These are phyloP conservation scores for Nectriaceae sp. DNA, from an alignment of 2,329 filamentous ascomycete genomes.

Conservation along the genomic window DNA sequence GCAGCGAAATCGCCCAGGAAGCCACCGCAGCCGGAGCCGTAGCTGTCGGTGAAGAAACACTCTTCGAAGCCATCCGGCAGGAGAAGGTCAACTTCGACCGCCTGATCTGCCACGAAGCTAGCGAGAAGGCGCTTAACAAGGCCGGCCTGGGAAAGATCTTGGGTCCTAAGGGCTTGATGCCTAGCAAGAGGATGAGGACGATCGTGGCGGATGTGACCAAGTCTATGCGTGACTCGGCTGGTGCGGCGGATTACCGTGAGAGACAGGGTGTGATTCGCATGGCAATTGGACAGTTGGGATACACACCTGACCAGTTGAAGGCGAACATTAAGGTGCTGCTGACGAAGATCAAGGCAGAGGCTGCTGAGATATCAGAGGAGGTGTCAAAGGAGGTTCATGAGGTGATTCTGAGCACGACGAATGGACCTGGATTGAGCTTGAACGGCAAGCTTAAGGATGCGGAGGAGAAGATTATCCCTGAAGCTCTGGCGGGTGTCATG, in stretches of 20 bases:
- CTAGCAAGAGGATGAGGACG: conserved; percentile 82
- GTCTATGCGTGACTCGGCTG: conserved; percentile 80
- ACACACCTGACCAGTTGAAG: conserved; percentile 83
- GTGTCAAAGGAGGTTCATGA: conserved; percentile 52
- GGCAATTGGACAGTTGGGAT: conserved; percentile 87
- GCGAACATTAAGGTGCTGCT: conserved; percentile 82
- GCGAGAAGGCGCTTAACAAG: conserved; percentile 77
- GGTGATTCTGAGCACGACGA: conserved; percentile 81
- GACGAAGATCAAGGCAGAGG: conserved; percentile 75
- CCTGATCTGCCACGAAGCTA: conserved; percentile 81
- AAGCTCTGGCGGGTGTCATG: conserved; percentile 56
- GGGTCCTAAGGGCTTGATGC: conserved; percentile 91
- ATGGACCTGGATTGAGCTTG: conserved; percentile 83
- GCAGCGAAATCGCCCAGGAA: conserved; percentile 70
- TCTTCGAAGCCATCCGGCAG: conserved; percentile 75
- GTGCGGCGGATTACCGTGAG: conserved; percentile 86
- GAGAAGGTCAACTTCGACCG: conserved; percentile 86
- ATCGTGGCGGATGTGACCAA: conserved; percentile 77
- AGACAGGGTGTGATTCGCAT: conserved; percentile 80
- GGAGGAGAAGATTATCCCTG: conserved; percentile 57
- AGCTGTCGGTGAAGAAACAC: conserved; percentile 79
- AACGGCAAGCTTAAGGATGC: conserved; percentile 74
- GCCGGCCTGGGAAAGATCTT: conserved; percentile 78
- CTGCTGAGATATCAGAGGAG: conserved; percentile 64
- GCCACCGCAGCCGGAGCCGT: conserved; percentile 78